Evolutionary conservation across 805 yeast genomes (phyloP).

Genomic region (Metschnikowia gelsemii): DNA sequence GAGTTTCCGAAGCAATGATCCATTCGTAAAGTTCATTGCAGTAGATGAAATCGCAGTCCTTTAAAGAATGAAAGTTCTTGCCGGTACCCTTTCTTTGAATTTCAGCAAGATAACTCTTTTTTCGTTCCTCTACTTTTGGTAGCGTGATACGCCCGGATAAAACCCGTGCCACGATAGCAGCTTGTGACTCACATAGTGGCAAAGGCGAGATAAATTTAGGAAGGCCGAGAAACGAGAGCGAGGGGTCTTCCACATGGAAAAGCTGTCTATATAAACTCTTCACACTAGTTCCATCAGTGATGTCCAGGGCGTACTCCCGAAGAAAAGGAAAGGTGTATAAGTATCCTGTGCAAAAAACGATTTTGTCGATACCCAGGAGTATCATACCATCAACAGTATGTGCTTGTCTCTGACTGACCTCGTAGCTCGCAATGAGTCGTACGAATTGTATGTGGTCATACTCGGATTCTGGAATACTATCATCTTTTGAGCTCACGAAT

Average conservation of each 20-base stretch:
- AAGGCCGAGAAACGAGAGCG: conserved; percentile 19
- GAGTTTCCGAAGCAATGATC: conserved; percentile 14
- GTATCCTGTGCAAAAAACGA: conserved; percentile 23
- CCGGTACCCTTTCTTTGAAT: conserved; percentile 13
- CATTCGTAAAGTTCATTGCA: conserved; percentile 21
- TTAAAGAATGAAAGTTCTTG: conserved; percentile 21
- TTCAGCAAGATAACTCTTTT: conserved; percentile 14
- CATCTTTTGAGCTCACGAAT: conserved; percentile 18
- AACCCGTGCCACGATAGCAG: conserved; percentile 22
- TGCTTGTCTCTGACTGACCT: conserved; percentile 11
- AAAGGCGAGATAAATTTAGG: conserved; percentile 19
- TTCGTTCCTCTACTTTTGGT: conserved; percentile 12
- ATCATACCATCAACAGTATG: conserved; percentile 11
- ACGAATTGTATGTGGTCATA: conserved; percentile 12
- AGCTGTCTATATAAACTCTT: conserved; percentile 18
- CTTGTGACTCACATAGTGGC: conserved; percentile 21
- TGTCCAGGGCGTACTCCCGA: conserved; percentile 5
- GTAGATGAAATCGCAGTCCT: conserved; percentile 22
- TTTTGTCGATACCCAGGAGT: conserved; percentile 14
- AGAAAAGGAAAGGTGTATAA: conserved; percentile 21
- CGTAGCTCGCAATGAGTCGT: conserved; percentile 13
- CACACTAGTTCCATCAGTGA: conserved; percentile 19
- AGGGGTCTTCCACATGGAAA: conserved; percentile 19
- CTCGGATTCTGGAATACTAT: conserved; percentile 10
- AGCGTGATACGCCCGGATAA: conserved; percentile 16